These are phyloP conservation scores for Erucastrum elatum DNA, from an alignment of 345 rosid genomes.

Conservation along the genomic window DNA sequence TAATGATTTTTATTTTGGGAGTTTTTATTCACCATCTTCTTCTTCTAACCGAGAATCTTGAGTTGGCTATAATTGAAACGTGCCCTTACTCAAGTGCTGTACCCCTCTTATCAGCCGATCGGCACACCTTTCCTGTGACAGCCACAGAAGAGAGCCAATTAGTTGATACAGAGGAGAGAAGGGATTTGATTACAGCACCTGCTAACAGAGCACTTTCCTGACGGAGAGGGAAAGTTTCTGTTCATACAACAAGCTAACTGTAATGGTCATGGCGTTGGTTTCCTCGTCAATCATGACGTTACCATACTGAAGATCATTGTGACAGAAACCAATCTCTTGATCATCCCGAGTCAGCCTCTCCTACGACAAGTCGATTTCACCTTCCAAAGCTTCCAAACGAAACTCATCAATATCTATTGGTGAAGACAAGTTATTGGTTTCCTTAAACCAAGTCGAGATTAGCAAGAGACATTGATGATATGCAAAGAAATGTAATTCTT, in stretches of 20 bases:
- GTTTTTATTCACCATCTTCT: too few species aligned
- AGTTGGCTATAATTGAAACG: too few species aligned
- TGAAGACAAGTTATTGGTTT: constrained; percentile 59
- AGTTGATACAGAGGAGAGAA: too few species aligned
- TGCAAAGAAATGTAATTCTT: too few species aligned
- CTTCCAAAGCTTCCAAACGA: constrained; percentile 52
- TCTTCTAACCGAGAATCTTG: too few species aligned
- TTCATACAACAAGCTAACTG: constrained; percentile 52
- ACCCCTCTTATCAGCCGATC: too few species aligned
- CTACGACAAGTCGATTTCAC: constrained; percentile 61
- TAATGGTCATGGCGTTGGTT: constrained; percentile 67
- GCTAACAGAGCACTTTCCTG: constrained; percentile 22
- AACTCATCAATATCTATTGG: constrained; percentile 52
- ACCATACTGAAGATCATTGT: constrained; percentile 96
- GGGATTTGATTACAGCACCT: too few species aligned
- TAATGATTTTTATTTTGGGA: too few species aligned
- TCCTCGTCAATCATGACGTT: constrained; percentile 95
- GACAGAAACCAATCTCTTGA: constrained; percentile 85
- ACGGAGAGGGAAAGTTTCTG: not conserved
- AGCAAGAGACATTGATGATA: too few species aligned
- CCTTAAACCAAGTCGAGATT: constrained; percentile 46
- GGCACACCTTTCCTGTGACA: too few species aligned
- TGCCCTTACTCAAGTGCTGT: too few species aligned
- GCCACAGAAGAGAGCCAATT: too few species aligned
- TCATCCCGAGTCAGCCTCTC: constrained; percentile 42